Evolutionary conservation across 177 flowering plant species (phyloP).

Genomic region (Vitis hybrid): DNA sequence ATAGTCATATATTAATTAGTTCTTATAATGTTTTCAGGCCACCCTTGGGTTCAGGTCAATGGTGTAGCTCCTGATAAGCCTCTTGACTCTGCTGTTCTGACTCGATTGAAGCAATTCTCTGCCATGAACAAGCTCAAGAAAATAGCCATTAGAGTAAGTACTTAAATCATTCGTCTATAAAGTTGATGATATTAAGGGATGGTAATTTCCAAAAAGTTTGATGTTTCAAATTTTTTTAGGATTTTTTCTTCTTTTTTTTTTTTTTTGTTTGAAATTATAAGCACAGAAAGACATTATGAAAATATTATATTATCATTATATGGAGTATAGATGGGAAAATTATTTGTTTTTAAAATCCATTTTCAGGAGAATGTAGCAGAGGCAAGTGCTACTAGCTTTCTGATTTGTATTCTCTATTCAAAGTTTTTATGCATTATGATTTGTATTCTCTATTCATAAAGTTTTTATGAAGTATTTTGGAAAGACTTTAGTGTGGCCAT

Average conservation of each 20-base stretch:
- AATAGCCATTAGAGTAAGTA: constrained; percentile 39
- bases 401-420: too few species aligned
- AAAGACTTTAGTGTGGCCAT: not conserved
- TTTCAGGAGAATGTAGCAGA: too few species aligned
- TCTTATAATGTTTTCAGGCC: constrained; percentile 30
- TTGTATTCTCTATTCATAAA: too few species aligned
- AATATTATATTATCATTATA: too few species aligned
- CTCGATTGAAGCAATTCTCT: constrained; percentile 53
- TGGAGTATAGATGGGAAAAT: too few species aligned
- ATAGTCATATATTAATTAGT: not conserved
- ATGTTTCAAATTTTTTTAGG: too few species aligned
- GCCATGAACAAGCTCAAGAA: constrained; percentile 53
- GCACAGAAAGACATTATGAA: too few species aligned
- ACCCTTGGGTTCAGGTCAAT: constrained; percentile 47
- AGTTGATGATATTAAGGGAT: not conserved
- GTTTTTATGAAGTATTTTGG: not conserved
- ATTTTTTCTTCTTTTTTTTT: not conserved
- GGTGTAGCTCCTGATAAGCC: constrained; percentile 54
- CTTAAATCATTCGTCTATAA: not conserved
- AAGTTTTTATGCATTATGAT: too few species aligned
- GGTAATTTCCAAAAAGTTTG: not conserved
- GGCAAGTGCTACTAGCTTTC: too few species aligned
- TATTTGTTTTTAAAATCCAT: too few species aligned
- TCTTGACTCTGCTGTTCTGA: constrained; percentile 49
- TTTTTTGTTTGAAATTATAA: not conserved